Base-by-base conservation (phyloP, 768 basidiomycete species). In the Mrakia hoshinonis region DNA sequence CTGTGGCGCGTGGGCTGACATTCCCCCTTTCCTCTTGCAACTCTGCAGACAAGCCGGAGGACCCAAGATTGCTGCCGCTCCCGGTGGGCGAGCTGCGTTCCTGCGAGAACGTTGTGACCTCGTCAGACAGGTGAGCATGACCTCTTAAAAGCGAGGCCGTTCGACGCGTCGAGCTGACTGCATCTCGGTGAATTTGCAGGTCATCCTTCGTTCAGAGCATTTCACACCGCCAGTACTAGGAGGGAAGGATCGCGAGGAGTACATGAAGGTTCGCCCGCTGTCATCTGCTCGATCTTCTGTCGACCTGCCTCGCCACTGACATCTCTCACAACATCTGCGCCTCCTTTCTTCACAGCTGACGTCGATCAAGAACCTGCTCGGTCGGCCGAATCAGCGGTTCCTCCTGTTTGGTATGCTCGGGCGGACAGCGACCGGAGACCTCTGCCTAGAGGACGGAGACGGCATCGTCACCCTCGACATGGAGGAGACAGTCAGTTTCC, bases 141-240 rank as follows among this genome's bases (percentile, higher is more conserved):
- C 4, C 18, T 15, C 4, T 4, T 61, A 15, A 4, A 29, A n/a
- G 4, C 36, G 10, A 24, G 54, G 26, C 26, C 20, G 9, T 24
- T 24, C 49, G 63, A 43, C 38, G 24, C 52, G 34, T 54, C 52
- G 29, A 38, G 48, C 43, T 24, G 24, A 26, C 9, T 12, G 43
- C 15, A 0, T 10, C 26, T 38, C 43, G 9, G 2, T 49, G 2
- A 39, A 48, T 2, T 3, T 26, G 11, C 65, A 80, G 79, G 89
- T 91, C 76, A 86, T 98, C 36, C 82, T 97, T 48, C 84, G 96
- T 49, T 98, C 97, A 77, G 96, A 99, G 78, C 93, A 98, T 79
- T 99, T 99, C 80, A 92, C 92, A 2, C 94, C 96, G 3, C 95
- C 95, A 7, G 93, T 92, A 0, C 80, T 98, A 48, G 90, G 92